Percentiles rank a stretch among this genome's conserved stretches.
phyloP scores from a whole-genome alignment of 805 yeast species.

The Metschnikowia baotianmanensis region DNA sequence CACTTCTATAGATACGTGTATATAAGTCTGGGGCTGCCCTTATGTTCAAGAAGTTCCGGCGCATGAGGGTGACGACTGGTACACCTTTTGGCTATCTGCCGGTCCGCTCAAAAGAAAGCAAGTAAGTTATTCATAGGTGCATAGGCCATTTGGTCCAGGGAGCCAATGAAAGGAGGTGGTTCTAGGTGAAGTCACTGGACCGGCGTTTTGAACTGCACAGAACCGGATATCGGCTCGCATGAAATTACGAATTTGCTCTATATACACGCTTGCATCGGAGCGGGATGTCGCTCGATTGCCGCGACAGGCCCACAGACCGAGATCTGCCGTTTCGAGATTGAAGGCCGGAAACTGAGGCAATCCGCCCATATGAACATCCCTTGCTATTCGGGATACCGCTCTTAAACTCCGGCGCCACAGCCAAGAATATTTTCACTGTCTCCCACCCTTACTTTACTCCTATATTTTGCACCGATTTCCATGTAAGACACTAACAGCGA shows the following conservation, averaged over 20 bases:
- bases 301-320: background rate
- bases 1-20: background rate
- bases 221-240: background rate
- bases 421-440: background rate
- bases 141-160: background rate
- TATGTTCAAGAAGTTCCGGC: background rate
- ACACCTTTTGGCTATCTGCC: background rate
- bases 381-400: slow-evolving; percentile 1
- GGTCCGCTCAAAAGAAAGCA: background rate
- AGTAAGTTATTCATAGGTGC: background rate
- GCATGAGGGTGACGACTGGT: background rate
- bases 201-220: background rate
- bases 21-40: background rate
- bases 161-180: background rate
- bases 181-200: background rate
- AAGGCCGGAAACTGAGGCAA: background rate
- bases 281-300: background rate
- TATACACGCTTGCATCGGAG: background rate
- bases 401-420: background rate
- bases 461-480: too few relatives aligned
- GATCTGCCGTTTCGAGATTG: background rate
- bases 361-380: background rate
- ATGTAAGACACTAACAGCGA: too few relatives aligned
- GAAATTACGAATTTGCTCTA: background rate
- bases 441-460: too few relatives aligned